phyloP scores from a whole-genome alignment of 1,139 yeast species.

The Taphrina deformans region DNA sequence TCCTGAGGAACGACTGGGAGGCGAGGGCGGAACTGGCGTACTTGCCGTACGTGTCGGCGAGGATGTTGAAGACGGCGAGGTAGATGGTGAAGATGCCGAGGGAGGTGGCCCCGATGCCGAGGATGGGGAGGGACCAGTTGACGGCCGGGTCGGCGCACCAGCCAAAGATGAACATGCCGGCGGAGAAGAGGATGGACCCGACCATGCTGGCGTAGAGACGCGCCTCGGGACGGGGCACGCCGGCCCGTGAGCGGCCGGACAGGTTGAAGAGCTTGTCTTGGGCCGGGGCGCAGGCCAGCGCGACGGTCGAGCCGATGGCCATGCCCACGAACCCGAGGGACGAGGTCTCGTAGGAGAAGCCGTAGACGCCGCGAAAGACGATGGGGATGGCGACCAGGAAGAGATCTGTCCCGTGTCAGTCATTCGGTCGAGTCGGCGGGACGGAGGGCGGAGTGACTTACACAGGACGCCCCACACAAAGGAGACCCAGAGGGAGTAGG shows the following conservation, averaged over 20 bases:
- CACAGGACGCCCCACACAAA: constrained; percentile 63
- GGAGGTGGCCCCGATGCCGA: constrained; percentile 27
- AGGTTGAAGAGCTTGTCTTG: constrained; percentile 11
- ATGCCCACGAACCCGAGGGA: constrained; percentile 60
- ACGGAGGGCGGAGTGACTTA: background rate
- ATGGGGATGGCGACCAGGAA: constrained; percentile 72
- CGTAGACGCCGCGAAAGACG: constrained; percentile 65
- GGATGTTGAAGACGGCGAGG: constrained; percentile 48
- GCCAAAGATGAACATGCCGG: constrained; percentile 75
- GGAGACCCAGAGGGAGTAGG: constrained; percentile 47
- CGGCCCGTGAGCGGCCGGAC: constrained; percentile 50
- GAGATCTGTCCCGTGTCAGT: constrained; percentile 45
- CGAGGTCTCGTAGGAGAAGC: constrained; percentile 63
- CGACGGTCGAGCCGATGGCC: constrained; percentile 62
- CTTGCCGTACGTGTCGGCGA: constrained; percentile 73
- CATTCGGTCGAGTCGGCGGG: no score
- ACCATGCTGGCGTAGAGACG: constrained; percentile 72
- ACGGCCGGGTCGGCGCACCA: constrained; percentile 57
- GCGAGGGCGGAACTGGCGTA: constrained; percentile 91
- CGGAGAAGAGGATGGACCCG: constrained; percentile 66
- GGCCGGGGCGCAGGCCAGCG: constrained; percentile 43
- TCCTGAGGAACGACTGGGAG: constrained; percentile 80
- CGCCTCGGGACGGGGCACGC: constrained; percentile 72
- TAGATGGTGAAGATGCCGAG: constrained; percentile 34
- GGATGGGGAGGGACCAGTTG: constrained; percentile 30